phyloP scores from a whole-genome alignment of 1,284 basidiomycete species.

The Pseudozyma sp. region DNA sequence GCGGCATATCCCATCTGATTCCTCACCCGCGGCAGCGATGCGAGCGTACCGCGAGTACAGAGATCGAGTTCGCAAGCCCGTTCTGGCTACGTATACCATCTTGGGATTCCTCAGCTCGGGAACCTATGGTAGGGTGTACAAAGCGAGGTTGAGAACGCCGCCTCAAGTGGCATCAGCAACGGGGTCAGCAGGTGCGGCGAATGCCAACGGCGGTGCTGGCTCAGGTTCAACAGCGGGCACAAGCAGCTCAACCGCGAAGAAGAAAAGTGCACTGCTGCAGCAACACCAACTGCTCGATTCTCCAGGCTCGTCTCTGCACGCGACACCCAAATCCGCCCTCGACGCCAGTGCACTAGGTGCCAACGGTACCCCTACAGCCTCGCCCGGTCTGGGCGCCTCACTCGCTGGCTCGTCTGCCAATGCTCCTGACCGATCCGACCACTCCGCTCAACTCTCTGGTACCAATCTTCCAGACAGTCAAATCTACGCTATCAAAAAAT shows the following conservation, averaged over 20 bases:
- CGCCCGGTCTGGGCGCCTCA: constrained; percentile 18
- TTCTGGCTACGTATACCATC: constrained; percentile 77
- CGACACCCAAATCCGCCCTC: constrained; percentile 21
- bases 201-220: not conserved
- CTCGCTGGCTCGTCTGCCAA: constrained; percentile 1
- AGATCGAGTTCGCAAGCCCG: constrained; percentile 51
- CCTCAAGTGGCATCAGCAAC: not conserved
- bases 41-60: constrained; percentile 60
- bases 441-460: not conserved
- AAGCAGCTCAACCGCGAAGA: constrained; percentile 12
- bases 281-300: constrained; percentile 30
- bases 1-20: constrained; percentile 33
- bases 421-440: constrained; percentile 4
- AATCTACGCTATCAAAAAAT: constrained; percentile 95
- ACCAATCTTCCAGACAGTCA: constrained; percentile 28
- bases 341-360: constrained; percentile 5
- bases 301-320: constrained; percentile 28
- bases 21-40: constrained; percentile 54
- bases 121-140: constrained; percentile 98
- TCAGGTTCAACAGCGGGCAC: not conserved
- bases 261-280: constrained; percentile 23
- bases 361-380: constrained; percentile 24
- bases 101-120: constrained; percentile 97
- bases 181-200: not conserved
- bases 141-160: constrained; percentile 75